phyloP scores from a whole-genome alignment of 2,329 filamentous ascomycete genomes.

The Cladosporium sp. region DNA sequence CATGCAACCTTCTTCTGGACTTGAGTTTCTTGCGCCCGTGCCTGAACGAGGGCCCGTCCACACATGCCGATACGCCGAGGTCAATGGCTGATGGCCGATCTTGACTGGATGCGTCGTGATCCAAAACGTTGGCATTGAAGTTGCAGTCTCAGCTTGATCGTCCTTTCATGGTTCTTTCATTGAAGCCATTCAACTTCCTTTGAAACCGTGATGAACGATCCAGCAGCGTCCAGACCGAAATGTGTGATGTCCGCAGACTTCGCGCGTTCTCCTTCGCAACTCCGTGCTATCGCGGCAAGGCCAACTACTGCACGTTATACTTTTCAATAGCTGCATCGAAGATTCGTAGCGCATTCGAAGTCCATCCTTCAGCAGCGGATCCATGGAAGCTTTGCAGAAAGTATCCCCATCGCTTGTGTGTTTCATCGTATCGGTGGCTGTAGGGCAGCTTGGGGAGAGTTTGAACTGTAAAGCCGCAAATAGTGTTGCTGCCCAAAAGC shows the following conservation, averaged over 20 bases:
- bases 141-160: neutral
- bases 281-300: neutral
- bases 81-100: neutral
- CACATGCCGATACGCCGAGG: neutral
- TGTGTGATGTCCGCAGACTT: neutral
- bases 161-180: neutral
- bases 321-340: slow-evolving; percentile 14
- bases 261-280: neutral
- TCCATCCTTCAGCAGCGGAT: neutral
- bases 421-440: slow-evolving; percentile 1
- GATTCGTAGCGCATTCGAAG: slow-evolving; percentile 13
- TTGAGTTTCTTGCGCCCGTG: neutral
- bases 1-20: neutral
- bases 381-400: slow-evolving; percentile 1
- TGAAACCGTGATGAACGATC: neutral
- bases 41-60: neutral
- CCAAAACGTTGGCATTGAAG: neutral
- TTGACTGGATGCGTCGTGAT: neutral
- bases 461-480: neutral
- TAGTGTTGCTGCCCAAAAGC: neutral
- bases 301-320: neutral
- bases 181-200: neutral
- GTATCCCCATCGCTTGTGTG: neutral
- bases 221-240: neutral
- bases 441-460: neutral